Conservation (phyloP, 805 yeast genomes). For the Pichia exigua region DNA sequence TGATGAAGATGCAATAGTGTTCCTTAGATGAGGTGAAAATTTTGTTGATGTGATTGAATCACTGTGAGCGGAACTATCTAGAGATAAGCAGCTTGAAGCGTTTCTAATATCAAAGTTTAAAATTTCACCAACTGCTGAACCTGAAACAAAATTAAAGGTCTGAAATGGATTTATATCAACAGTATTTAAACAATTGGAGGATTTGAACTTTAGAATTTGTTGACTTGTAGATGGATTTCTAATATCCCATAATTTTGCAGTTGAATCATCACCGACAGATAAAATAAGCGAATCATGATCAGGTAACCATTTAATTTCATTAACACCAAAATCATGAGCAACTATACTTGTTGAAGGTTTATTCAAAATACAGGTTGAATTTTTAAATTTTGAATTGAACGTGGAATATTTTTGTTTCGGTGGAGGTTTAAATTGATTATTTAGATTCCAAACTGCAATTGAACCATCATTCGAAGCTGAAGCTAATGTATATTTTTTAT, state of each 20-base stretch:
- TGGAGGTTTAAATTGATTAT: slow-evolving; percentile 11
- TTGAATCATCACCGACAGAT: slow-evolving; percentile 59
- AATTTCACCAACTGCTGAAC: slow-evolving; percentile 50
- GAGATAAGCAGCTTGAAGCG: slow-evolving; percentile 24
- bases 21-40: slow-evolving; percentile 58
- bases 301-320: slow-evolving; percentile 65
- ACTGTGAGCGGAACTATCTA: slow-evolving; percentile 31
- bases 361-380: slow-evolving; percentile 6
- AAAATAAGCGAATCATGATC: slow-evolving; percentile 55
- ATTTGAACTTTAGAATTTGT: slow-evolving; percentile 10
- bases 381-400: slow-evolving; percentile 4
- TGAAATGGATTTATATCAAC: slow-evolving; percentile 54
- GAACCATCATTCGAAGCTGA: slow-evolving; percentile 59
- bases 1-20: slow-evolving; percentile 60
- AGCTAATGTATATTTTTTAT: slow-evolving; percentile 49
- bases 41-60: slow-evolving; percentile 57
- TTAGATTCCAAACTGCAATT: slow-evolving; percentile 63
- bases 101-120: slow-evolving; percentile 61
- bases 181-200: slow-evolving; percentile 34
- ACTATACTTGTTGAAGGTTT: slow-evolving; percentile 16
- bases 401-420: slow-evolving; percentile 10
- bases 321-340: slow-evolving; percentile 45
- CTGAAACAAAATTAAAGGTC: slow-evolving; percentile 55
- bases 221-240: slow-evolving; percentile 27
- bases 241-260: slow-evolving; percentile 44